Percentiles rank a stretch among this genome's conserved stretches.
These are phyloP conservation scores for Gnaphalium uliginosum DNA, from an alignment of 129 eudicot species.

Conservation along the genomic window DNA sequence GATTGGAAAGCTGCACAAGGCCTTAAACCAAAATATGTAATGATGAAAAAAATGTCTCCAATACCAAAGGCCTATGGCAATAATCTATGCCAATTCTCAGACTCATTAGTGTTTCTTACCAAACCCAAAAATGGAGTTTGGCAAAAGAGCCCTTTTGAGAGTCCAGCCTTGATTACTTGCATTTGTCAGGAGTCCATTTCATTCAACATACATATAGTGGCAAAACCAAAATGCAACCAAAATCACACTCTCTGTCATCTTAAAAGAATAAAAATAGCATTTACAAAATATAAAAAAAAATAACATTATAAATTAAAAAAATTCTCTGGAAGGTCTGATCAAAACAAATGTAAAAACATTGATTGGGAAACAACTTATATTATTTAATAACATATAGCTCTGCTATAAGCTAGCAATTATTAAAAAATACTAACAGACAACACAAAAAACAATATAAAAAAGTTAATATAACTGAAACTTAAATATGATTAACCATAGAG, in stretches of 20 bases:
- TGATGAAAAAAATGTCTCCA: slow-evolving; percentile 45
- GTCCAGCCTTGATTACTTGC: slow-evolving; percentile 72
- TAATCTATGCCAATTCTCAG: slow-evolving; percentile 59
- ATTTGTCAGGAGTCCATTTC: slow-evolving; percentile 39
- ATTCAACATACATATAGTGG: slow-evolving; percentile 30
- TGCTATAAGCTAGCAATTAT: no score
- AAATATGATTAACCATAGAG: neutral
- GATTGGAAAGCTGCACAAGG: slow-evolving; percentile 6
- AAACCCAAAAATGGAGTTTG: slow-evolving; percentile 37
- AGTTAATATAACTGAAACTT: no score
- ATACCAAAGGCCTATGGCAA: slow-evolving; percentile 86
- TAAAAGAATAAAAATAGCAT: no score
- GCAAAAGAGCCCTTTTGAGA: slow-evolving; percentile 61
- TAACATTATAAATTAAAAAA: no score
- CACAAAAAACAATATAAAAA: no score
- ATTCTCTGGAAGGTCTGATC: no score
- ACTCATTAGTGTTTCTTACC: slow-evolving; percentile 56
- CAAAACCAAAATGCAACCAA: slow-evolving; percentile 16
- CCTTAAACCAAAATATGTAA: slow-evolving; percentile 12
- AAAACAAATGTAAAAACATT: no score
- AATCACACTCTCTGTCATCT: neutral
- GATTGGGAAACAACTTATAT: no score
- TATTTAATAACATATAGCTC: no score
- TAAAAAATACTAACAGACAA: no score
- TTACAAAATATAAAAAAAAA: no score